These are phyloP conservation scores for Poa annua DNA, from an alignment of 176 grass and related monocot species.

Conservation along the genomic window DNA sequence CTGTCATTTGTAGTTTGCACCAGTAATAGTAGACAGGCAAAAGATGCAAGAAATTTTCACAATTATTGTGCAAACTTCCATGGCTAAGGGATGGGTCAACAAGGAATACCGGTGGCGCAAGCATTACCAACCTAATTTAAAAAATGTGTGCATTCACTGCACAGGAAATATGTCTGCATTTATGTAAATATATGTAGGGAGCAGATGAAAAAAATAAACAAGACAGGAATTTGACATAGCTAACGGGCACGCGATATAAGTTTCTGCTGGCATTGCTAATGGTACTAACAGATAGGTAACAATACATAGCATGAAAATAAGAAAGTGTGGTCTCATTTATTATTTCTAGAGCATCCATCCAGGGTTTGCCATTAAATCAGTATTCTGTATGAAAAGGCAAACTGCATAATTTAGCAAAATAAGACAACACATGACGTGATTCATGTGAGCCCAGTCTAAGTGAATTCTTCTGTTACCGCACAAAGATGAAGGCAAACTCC, in stretches of 20 bases:
- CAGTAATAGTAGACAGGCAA: constrained; percentile 9
- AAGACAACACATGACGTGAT: constrained; percentile 11
- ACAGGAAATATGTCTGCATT: background rate
- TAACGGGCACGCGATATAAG: background rate
- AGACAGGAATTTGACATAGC: background rate
- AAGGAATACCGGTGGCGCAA: background rate
- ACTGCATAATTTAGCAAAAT: background rate
- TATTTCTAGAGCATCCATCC: background rate
- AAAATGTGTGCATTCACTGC: constrained; percentile 5
- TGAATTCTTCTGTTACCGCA: constrained; percentile 15
- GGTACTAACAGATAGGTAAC: background rate
- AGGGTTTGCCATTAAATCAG: constrained; percentile 1
- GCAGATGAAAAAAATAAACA: background rate
- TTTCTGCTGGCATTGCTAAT: background rate
- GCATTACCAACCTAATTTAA: background rate
- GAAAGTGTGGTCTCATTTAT: background rate
- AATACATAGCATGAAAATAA: constrained; percentile 14
- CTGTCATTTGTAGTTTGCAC: constrained; percentile 15
- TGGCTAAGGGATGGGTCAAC: background rate
- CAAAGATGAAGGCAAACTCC: background rate
- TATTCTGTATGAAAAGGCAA: constrained; percentile 16
- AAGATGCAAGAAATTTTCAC: background rate
- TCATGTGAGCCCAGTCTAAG: background rate
- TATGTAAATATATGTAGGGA: background rate
- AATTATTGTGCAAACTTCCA: background rate